Evolutionary conservation across 1,139 yeast genomes (phyloP).

Genomic region (Saccharomyces uvarum): DNA sequence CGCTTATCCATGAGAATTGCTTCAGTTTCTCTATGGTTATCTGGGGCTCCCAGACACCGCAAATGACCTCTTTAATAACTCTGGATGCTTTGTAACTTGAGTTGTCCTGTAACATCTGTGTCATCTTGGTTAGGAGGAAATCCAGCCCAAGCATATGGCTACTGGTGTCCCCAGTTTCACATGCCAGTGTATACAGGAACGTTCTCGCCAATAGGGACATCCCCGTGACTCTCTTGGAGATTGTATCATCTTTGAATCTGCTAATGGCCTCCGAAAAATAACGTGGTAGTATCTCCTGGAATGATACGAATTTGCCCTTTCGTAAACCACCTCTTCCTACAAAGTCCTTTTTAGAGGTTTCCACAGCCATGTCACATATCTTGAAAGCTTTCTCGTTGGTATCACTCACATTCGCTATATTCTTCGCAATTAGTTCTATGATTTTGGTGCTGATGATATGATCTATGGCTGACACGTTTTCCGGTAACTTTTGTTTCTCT

Average conservation of each 20-base stretch:
- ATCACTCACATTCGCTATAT: slow-evolving; percentile 85
- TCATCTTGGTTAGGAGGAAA: background rate
- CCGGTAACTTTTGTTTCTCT: slow-evolving; percentile 88
- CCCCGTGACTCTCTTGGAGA: background rate
- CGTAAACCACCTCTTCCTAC: background rate
- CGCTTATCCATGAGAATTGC: background rate
- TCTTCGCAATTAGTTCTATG: slow-evolving; percentile 73
- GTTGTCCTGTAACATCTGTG: background rate
- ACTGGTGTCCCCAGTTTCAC: background rate
- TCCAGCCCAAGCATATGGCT: background rate
- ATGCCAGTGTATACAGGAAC: background rate
- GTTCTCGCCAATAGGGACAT: background rate
- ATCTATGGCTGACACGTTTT: slow-evolving; percentile 69
- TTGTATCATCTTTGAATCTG: background rate
- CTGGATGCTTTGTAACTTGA: background rate
- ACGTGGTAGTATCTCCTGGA: background rate
- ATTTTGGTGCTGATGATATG: slow-evolving; percentile 56
- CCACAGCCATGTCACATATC: slow-evolving; percentile 82
- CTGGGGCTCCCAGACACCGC: slow-evolving; percentile 30
- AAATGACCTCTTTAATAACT: slow-evolving; percentile 62
- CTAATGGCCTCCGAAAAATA: background rate
- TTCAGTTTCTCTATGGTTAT: background rate
- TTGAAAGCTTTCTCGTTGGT: slow-evolving; percentile 84
- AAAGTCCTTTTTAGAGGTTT: slow-evolving; percentile 56
- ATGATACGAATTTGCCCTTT: background rate